These are phyloP conservation scores for Pichia sp. DNA, from an alignment of 1,139 yeast genomes.

Conservation along the genomic window DNA sequence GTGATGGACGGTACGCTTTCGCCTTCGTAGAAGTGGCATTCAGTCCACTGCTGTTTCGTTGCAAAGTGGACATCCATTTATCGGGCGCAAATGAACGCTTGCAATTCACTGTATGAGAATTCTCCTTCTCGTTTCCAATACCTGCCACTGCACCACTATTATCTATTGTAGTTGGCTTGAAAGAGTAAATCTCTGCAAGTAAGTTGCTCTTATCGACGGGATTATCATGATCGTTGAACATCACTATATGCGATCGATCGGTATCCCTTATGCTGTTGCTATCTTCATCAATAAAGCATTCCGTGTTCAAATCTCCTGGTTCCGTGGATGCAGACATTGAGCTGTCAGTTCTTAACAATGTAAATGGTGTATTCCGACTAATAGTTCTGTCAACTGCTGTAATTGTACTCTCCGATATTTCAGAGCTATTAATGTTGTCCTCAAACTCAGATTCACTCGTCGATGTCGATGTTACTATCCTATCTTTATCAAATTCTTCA, in stretches of 20 bases:
- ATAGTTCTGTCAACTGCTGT: conserved; percentile 5
- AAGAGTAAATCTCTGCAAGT: conserved; percentile 16
- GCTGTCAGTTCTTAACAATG: conserved; percentile 2
- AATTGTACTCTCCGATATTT: conserved; percentile 11
- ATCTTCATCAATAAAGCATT: conserved; percentile 11
- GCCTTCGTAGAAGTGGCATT: too few species aligned
- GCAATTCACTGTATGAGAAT: too few species aligned
- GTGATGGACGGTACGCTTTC: conserved; percentile 9
- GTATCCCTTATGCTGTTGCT: background rate
- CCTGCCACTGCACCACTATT: background rate
- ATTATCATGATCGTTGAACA: background rate
- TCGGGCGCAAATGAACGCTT: conserved; percentile 4
- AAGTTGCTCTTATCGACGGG: conserved; percentile 13
- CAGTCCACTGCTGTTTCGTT: background rate
- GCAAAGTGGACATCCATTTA: conserved; percentile 4
- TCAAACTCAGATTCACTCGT: conserved; percentile 11
- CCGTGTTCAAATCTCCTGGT: conserved; percentile 15
- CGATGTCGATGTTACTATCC: background rate
- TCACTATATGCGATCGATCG: background rate
- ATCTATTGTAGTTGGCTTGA: conserved; percentile 1
- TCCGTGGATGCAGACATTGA: conserved; percentile 11
- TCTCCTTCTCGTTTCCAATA: background rate
- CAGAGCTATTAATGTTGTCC: conserved; percentile 11
- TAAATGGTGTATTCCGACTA: conserved; percentile 2
- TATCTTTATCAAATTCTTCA: background rate